Evolutionary conservation across 2,329 filamentous ascomycete species (phyloP).

Genomic region (Trichoderma guizhouense): DNA sequence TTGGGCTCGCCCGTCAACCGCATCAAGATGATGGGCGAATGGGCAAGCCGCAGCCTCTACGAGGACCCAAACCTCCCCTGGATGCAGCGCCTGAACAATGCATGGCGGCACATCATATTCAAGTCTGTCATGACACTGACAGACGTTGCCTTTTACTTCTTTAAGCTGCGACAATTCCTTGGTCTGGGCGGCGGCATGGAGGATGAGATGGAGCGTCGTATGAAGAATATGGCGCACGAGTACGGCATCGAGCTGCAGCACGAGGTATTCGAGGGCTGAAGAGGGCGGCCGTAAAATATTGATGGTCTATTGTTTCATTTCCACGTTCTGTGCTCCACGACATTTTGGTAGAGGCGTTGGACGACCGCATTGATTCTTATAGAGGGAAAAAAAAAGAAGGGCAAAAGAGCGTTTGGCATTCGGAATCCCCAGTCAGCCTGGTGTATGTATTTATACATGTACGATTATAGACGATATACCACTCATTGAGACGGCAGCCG

Average conservation of each 20-base stretch:
- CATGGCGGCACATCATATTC: constrained; percentile 79
- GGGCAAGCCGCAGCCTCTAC: constrained; percentile 81
- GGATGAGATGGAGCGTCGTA: constrained; percentile 83
- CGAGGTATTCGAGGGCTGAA: constrained; percentile 78
- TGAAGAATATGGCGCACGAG: constrained; percentile 84
- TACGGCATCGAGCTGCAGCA: constrained; percentile 90
- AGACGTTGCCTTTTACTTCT: constrained; percentile 81
- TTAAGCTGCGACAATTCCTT: constrained; percentile 71
- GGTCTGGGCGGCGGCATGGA: constrained; percentile 84
- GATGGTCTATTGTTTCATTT: background rate
- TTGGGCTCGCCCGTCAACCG: constrained; percentile 86
- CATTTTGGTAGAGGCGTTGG: constrained; percentile 13
- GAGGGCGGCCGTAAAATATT: background rate
- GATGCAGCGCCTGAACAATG: constrained; percentile 62
- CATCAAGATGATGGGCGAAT: constrained; percentile 88
- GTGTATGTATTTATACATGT: constrained; percentile 6
- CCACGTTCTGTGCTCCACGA: background rate
- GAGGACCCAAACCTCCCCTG: constrained; percentile 65
- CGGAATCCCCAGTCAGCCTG: background rate
- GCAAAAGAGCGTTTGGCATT: constrained; percentile 6
- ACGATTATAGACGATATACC: constrained; percentile 16
- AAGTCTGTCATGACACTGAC: constrained; percentile 69
- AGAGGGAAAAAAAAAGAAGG: constrained; percentile 2
- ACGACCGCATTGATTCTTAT: constrained; percentile 2
- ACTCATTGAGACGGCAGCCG: background rate